Evolutionary conservation across 2,329 filamentous ascomycete species (phyloP).

Genomic region (Penicillium rolfsii): DNA sequence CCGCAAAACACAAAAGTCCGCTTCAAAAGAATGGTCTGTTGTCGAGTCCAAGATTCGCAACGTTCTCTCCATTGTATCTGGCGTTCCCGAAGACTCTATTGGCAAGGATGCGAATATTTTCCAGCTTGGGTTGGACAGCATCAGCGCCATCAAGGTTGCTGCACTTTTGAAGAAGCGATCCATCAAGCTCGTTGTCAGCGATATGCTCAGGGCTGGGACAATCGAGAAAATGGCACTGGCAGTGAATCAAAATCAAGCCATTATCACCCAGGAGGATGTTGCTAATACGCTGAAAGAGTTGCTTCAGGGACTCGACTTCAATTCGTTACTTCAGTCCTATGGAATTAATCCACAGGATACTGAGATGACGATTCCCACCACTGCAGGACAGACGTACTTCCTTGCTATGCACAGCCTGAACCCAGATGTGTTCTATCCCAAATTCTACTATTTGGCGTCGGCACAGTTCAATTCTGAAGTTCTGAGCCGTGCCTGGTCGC

Average conservation of each 20-base stretch:
- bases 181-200: constrained; percentile 68
- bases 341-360: constrained; percentile 53
- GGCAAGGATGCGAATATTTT: constrained; percentile 69
- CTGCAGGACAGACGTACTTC: constrained; percentile 81
- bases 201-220: constrained; percentile 69
- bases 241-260: constrained; percentile 22
- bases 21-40: constrained; percentile 33
- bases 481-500: constrained; percentile 64
- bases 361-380: constrained; percentile 66
- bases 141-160: constrained; percentile 83
- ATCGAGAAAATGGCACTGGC: constrained; percentile 64
- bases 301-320: constrained; percentile 46
- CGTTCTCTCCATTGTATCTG: constrained; percentile 61
- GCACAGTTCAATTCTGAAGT: constrained; percentile 42
- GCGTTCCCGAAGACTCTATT: constrained; percentile 62
- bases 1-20: constrained; percentile 1
- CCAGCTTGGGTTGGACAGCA: constrained; percentile 86
- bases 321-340: constrained; percentile 43
- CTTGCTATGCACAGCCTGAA: constrained; percentile 67
- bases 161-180: constrained; percentile 66
- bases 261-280: constrained; percentile 24
- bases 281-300: constrained; percentile 30
- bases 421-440: constrained; percentile 72
- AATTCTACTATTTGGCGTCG: constrained; percentile 65
- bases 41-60: constrained; percentile 49